Conservation (phyloP, 352 stramenopile genomes). For the Pythium guiyangense region DNA sequence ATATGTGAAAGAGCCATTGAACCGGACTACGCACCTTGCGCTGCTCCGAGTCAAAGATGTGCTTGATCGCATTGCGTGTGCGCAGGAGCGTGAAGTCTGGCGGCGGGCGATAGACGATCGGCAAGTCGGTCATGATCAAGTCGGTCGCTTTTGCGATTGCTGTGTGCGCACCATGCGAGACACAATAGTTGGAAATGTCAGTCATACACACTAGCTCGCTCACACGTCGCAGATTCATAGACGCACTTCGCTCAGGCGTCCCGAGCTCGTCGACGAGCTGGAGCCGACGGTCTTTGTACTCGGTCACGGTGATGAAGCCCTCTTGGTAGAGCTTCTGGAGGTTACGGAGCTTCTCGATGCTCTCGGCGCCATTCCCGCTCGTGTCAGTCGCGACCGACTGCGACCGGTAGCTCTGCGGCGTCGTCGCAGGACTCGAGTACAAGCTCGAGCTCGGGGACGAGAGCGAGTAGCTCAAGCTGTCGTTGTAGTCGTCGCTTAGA, state of each 20-base stretch:
- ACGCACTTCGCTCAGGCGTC: constrained; percentile 52
- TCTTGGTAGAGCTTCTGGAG: constrained; percentile 71
- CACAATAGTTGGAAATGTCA: not conserved
- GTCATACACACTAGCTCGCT: not conserved
- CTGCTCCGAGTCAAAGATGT: constrained; percentile 71
- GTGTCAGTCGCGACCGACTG: constrained; percentile 13
- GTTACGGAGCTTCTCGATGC: constrained; percentile 62
- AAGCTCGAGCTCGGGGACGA: constrained; percentile 8
- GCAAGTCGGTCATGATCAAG: constrained; percentile 41
- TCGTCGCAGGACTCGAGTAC: constrained; percentile 17
- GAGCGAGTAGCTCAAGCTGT: constrained; percentile 10
- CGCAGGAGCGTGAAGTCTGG: constrained; percentile 57
- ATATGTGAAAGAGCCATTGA: not conserved
- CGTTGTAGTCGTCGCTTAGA: constrained; percentile 3
- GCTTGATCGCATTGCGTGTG: constrained; percentile 71
- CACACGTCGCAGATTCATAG: not conserved
- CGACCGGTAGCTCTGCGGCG: constrained; percentile 8
- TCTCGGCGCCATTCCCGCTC: constrained; percentile 8
- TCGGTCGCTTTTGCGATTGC: constrained; percentile 62
- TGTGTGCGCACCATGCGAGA: constrained; percentile 7
- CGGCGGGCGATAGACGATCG: constrained; percentile 56
- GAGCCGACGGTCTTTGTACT: constrained; percentile 64
- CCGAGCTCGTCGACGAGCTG: constrained; percentile 63
- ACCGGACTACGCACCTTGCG: constrained; percentile 40
- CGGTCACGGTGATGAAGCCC: constrained; percentile 78